Percentiles rank a stretch among this genome's conserved stretches.
Evolutionary conservation across 768 basidiomycete genomes (phyloP).

Genomic region (Lactarius pseudohatsudake): DNA sequence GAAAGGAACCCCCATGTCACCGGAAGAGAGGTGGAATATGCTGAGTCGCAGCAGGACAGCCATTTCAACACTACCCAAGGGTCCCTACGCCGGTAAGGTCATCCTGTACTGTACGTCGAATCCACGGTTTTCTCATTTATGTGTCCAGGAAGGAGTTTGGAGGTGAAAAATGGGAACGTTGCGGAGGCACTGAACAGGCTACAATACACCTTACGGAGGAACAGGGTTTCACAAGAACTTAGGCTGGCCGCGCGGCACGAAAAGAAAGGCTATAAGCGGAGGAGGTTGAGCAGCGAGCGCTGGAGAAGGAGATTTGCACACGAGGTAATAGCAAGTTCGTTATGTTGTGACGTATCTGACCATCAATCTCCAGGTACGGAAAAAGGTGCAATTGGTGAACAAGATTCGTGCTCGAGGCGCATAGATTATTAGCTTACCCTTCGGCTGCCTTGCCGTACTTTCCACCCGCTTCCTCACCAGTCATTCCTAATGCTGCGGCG

Average conservation of each 20-base stretch:
- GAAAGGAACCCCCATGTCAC: neutral
- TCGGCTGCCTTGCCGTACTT: slow-evolving; percentile 13
- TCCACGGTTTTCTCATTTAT: slow-evolving; percentile 15
- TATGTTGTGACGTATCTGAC: slow-evolving; percentile 26
- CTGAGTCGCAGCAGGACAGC: slow-evolving; percentile 19
- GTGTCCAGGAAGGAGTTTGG: slow-evolving; percentile 59
- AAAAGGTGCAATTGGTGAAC: slow-evolving; percentile 77
- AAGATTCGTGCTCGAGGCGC: slow-evolving; percentile 77
- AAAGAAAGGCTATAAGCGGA: slow-evolving; percentile 78
- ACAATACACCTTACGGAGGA: slow-evolving; percentile 50
- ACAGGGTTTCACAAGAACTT: slow-evolving; percentile 54
- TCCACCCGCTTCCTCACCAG: slow-evolving; percentile 11
- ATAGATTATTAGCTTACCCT: slow-evolving; percentile 37
- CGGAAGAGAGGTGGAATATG: slow-evolving; percentile 19
- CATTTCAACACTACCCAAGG: slow-evolving; percentile 5
- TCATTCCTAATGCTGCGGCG: slow-evolving; percentile 19
- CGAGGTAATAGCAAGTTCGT: slow-evolving; percentile 51
- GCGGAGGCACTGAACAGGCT: slow-evolving; percentile 50
- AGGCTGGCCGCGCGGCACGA: slow-evolving; percentile 63
- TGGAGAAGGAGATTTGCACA: slow-evolving; percentile 80
- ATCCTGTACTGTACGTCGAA: neutral
- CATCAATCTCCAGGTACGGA: slow-evolving; percentile 61
- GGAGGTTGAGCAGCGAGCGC: slow-evolving; percentile 69
- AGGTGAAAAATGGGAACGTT: slow-evolving; percentile 46
- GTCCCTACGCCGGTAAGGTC: slow-evolving; percentile 24